These are phyloP conservation scores for Colletotrichum graminicola DNA, from an alignment of 2,329 filamentous ascomycete species.

Conservation along the genomic window DNA sequence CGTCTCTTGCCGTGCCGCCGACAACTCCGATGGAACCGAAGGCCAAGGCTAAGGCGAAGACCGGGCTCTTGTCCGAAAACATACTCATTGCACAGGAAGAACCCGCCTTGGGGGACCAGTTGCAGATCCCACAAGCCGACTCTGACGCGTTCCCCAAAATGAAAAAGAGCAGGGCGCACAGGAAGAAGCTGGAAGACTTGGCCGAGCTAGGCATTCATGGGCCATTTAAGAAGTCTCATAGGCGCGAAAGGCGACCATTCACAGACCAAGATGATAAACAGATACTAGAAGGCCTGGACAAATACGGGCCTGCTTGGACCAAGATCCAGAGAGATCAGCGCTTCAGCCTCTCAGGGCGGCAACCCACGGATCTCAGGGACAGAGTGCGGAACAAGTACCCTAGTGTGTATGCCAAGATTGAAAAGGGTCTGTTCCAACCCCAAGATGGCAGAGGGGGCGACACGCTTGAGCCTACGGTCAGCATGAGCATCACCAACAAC, in stretches of 20 bases:
- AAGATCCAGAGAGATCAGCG: conserved; percentile 72
- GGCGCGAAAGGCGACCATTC: conserved; percentile 71
- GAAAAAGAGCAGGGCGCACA: conserved; percentile 66
- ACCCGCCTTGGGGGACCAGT: conserved; percentile 44
- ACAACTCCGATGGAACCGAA: conserved; percentile 46
- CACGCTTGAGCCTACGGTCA: conserved; percentile 65
- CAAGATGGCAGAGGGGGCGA: conserved; percentile 57
- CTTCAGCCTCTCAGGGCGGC: conserved; percentile 69
- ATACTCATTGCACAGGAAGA: conserved; percentile 65
- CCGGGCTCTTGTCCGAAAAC: conserved; percentile 66
- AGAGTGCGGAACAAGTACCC: conserved; percentile 74
- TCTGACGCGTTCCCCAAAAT: conserved; percentile 54
- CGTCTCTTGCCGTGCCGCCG: conserved; percentile 33
- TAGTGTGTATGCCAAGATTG: conserved; percentile 67
- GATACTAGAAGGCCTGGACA: conserved; percentile 70
- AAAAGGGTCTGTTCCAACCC: conserved; percentile 64
- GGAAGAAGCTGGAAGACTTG: conserved; percentile 68
- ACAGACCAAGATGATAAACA: conserved; percentile 73
- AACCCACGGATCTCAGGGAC: conserved; percentile 74
- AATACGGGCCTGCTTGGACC: conserved; percentile 74
- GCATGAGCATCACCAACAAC: conserved; percentile 62
- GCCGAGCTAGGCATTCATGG: conserved; percentile 70
- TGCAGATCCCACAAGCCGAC: conserved; percentile 45
- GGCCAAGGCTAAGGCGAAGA: conserved; percentile 57
- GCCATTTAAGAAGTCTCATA: conserved; percentile 72